Percentiles rank a stretch among this genome's conserved stretches.
Conservation (phyloP, 208 protist species). For the Spongospora subterranea region DNA sequence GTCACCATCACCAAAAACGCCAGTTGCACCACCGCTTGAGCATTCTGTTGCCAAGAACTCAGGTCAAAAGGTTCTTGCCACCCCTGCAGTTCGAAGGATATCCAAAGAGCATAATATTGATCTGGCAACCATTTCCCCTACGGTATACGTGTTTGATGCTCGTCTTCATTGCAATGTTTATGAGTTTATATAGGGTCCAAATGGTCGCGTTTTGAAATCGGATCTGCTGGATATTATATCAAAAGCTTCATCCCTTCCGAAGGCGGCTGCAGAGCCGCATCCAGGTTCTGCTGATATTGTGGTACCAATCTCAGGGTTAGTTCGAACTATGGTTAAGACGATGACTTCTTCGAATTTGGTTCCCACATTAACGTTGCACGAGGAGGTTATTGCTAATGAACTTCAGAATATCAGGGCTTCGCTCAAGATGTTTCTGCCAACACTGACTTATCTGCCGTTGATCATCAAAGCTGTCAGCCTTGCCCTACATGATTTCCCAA, state of each 20-base stretch:
- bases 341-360: background rate
- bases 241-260: background rate
- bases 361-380: conserved; percentile 31
- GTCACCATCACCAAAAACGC: background rate
- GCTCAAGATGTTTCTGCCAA: conserved; percentile 13
- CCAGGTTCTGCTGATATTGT: conserved; percentile 7
- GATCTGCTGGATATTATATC: conserved; percentile 78
- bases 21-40: background rate
- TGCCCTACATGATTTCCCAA: conserved; percentile 58
- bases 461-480: conserved; percentile 60
- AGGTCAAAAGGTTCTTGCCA: conserved; percentile 79
- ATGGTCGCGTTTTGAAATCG: conserved; percentile 87
- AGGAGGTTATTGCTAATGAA: conserved; percentile 24
- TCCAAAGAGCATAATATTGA: conserved; percentile 83
- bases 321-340: conserved; percentile 84
- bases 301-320: conserved; percentile 72
- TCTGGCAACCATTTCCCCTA: conserved; percentile 73
- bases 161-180: background rate
- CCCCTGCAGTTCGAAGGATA: conserved; percentile 86
- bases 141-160: conserved; percentile 51
- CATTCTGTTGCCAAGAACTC: background rate
- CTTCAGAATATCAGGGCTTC: background rate
- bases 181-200: conserved; percentile 42
- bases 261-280: conserved; percentile 37
- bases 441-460: conserved; percentile 20